Conservation (phyloP, 2,329 filamentous ascomycete species). For the Penicillium sp. region DNA sequence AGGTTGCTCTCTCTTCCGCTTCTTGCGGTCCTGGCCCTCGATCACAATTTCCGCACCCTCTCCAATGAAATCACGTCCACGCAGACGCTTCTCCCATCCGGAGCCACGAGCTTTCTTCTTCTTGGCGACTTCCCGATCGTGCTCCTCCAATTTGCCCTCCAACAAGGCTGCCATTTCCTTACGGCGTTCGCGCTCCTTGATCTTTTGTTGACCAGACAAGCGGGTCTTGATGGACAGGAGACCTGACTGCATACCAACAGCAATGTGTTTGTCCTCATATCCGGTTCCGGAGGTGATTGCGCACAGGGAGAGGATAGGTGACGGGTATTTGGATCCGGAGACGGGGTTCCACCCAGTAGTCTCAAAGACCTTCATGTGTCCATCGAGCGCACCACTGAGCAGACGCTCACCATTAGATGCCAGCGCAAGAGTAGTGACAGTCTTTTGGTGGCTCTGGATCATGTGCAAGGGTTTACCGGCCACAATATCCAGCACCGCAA, state of each 20-base stretch:
- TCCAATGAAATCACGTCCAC: constrained; percentile 76
- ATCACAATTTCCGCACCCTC: constrained; percentile 88
- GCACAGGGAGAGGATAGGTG: constrained; percentile 79
- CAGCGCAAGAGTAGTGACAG: constrained; percentile 81
- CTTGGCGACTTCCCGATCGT: constrained; percentile 70
- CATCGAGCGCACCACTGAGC: constrained; percentile 85
- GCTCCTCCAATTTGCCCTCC: constrained; percentile 72
- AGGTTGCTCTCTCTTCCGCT: constrained; percentile 62
- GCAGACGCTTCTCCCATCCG: constrained; percentile 61
- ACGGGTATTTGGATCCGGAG: constrained; percentile 88
- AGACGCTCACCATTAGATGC: constrained; percentile 78
- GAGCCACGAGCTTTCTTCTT: constrained; percentile 62
- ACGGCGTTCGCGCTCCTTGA: constrained; percentile 70
- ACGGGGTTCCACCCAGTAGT: constrained; percentile 94
- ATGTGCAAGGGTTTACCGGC: constrained; percentile 83
- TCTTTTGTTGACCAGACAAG: constrained; percentile 78
- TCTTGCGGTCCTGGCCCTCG: constrained; percentile 62
- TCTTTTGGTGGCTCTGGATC: constrained; percentile 95
- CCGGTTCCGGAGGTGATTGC: constrained; percentile 68
- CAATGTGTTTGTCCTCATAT: constrained; percentile 84
- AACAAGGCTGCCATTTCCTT: constrained; percentile 83
- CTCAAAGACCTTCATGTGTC: constrained; percentile 96
- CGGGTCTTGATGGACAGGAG: constrained; percentile 87
- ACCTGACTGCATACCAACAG: constrained; percentile 91
- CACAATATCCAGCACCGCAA: constrained; percentile 89